Evolutionary conservation across 2,329 filamentous ascomycete species (phyloP).

Genomic region (Zymoseptoria pseudotritici): DNA sequence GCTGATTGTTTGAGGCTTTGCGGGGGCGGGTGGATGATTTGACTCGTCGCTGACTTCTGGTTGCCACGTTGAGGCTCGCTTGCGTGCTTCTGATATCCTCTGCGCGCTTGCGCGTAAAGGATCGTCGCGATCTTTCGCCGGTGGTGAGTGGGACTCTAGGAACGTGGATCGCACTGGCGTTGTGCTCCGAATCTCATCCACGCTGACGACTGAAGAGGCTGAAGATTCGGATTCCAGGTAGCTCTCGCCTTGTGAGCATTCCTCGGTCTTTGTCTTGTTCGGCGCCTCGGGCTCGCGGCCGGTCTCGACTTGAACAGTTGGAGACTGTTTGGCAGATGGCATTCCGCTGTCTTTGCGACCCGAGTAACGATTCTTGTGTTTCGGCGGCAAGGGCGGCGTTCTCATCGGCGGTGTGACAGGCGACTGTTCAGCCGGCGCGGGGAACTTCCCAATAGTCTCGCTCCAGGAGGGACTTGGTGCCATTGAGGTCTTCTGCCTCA

Average conservation of each 20-base stretch:
- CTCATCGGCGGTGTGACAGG: neutral
- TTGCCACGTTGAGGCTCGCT: neutral
- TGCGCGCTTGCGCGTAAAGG: too few species aligned
- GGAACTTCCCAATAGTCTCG: neutral
- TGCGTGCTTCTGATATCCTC: neutral
- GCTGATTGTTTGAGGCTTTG: neutral
- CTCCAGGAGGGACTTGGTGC: slow-evolving; percentile 28
- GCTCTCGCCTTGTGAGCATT: neutral
- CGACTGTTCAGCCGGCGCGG: neutral
- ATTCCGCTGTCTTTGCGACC: neutral
- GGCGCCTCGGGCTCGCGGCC: neutral
- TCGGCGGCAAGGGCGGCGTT: neutral
- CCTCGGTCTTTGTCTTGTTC: neutral
- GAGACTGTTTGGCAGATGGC: neutral
- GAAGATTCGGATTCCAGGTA: neutral
- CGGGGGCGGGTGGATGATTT: slow-evolving; percentile 1
- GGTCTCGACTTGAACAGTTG: neutral
- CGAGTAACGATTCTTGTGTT: neutral
- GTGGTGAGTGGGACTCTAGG: neutral
- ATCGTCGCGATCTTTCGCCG: too few species aligned
- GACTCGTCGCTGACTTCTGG: neutral
- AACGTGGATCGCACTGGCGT: neutral
- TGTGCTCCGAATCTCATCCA: neutral
- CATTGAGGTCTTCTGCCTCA: slow-evolving; percentile 44
- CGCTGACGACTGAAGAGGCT: neutral